Base-by-base conservation (phyloP, 2,329 filamentous ascomycete species). In the Sordariomycetes sp. region DNA sequence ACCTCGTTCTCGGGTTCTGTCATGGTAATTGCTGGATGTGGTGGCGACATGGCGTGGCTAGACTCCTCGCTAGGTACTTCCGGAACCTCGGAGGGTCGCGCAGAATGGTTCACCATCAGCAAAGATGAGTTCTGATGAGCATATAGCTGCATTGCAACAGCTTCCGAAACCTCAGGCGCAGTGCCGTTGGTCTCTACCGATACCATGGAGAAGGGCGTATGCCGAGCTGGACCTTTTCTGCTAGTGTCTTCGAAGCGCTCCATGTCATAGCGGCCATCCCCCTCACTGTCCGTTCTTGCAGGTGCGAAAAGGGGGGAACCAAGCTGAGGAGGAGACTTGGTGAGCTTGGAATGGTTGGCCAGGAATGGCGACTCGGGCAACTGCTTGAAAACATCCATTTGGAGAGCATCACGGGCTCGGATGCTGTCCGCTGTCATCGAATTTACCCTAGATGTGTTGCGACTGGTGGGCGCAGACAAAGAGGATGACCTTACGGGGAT, bases 51-150 rank as follows among this genome's bases (percentile, higher is more conserved):
- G 11, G 9, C 15, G 34, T n/a, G 15, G 15, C 17, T 47, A 42
- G 8, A 42, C 34, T n/a, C 45, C 47, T 31, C 39, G 46, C 21
- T 45, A 47, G 14, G 47, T 44, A 4, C 51, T 44, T 29, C 64
- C 61, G 15, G 64, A 61, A 53, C 56, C 36, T 70, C 66, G 0
- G 66, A 68, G 17, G 64, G 66, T 47, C 63, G 69, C 27, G 58
- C 61, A 8, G 67, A 66, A 46, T 77, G 69, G 42, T 77, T 59
- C 20, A 80, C 70, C 54, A 80, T 65, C 27, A 79, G 51, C 9
- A 81, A 57, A 5, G 76, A 81, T 31, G 68, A 76, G 43, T 79
- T 80, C 45, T 80, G 74, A 42, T 81, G 76, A 15, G 71, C 66
- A 42, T 70, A 78, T 45, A 81, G 74, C 39, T 66, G 75, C 36